These are phyloP conservation scores for Chlamydomonas incerta DNA, from an alignment of 139 green algal species.

Conservation along the genomic window DNA sequence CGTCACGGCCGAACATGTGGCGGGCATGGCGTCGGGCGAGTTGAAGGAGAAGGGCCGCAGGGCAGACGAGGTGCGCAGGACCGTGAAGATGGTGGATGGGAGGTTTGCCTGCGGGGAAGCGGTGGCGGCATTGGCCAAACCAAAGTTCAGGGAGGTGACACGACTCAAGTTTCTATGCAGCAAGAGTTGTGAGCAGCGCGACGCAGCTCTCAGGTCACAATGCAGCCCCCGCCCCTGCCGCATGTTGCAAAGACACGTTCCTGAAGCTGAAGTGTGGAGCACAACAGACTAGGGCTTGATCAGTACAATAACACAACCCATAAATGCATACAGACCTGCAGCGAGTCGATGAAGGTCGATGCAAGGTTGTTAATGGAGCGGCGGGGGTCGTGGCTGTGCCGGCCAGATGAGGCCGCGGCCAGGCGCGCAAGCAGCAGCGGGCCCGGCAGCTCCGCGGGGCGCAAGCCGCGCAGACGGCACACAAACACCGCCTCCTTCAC, in stretches of 20 bases:
- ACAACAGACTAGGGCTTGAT: too few species aligned
- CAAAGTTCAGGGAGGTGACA: too few species aligned
- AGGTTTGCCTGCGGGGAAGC: conserved; percentile 57
- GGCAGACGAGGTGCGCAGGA: conserved; percentile 65
- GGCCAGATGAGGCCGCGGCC: background rate
- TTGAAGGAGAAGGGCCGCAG: conserved; percentile 71
- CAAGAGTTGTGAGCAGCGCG: too few species aligned
- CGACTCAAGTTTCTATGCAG: too few species aligned
- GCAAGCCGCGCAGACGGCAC: conserved; percentile 39
- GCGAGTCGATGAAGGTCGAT: conserved; percentile 57
- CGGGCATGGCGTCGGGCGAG: background rate
- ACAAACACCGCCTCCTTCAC: conserved; percentile 53
- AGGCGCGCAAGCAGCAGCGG: conserved; percentile 22
- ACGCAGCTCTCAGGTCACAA: too few species aligned
- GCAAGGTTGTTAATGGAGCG: conserved; percentile 69
- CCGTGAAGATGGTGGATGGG: conserved; percentile 67
- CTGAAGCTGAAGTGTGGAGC: too few species aligned
- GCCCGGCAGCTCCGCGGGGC: conserved; percentile 13
- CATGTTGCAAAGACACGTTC: too few species aligned
- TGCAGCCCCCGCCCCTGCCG: too few species aligned
- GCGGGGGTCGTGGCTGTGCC: background rate
- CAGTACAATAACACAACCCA: too few species aligned
- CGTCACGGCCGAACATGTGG: background rate
- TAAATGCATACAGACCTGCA: conserved; percentile 54
- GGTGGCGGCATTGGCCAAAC: too few species aligned